A percentile compares a stretch with the other conserved stretches of the same genome.
phyloP scores from a whole-genome alignment of 1,284 basidiomycete genomes.

The Ceratobasidium sp. region DNA sequence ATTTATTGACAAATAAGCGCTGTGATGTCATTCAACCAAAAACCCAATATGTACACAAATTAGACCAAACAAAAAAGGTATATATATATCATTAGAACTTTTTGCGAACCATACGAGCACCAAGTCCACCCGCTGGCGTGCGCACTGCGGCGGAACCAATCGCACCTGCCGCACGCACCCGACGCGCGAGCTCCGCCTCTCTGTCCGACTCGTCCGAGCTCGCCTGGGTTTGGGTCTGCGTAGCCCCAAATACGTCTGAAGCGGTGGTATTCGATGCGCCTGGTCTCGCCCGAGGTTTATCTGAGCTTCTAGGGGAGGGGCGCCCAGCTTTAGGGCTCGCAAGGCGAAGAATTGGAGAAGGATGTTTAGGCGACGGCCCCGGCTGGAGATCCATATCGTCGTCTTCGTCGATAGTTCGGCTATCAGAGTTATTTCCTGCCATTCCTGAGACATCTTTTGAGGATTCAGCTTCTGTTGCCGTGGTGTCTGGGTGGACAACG shows the following conservation, averaged over 20 bases:
- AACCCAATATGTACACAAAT: not conserved
- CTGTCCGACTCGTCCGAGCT: constrained; percentile 42
- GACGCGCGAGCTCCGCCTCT: constrained; percentile 37
- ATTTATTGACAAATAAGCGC: constrained; percentile 9
- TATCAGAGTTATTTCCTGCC: constrained; percentile 18
- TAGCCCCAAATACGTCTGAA: constrained; percentile 35
- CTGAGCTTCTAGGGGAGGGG: constrained; percentile 1
- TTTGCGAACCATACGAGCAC: constrained; percentile 30
- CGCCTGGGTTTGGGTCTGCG: constrained; percentile 34
- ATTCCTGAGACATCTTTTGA: not conserved
- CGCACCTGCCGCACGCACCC: constrained; percentile 31
- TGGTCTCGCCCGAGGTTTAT: not conserved
- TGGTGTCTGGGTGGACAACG: constrained; percentile 12
- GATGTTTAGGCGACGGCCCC: constrained; percentile 10
- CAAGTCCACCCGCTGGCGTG: constrained; percentile 41
- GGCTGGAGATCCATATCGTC: constrained; percentile 7
- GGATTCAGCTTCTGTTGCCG: constrained; percentile 16
- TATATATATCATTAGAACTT: constrained; percentile 21
- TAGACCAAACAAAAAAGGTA: constrained; percentile 2
- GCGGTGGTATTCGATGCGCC: not conserved
- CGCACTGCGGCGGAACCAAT: constrained; percentile 41
- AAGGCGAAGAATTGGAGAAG: not conserved
- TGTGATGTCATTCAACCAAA: not conserved
- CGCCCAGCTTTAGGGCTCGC: constrained; percentile 15
- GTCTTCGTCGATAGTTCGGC: constrained; percentile 39